Conservation (phyloP, 83 land plant species). For the Picea abies region DNA sequence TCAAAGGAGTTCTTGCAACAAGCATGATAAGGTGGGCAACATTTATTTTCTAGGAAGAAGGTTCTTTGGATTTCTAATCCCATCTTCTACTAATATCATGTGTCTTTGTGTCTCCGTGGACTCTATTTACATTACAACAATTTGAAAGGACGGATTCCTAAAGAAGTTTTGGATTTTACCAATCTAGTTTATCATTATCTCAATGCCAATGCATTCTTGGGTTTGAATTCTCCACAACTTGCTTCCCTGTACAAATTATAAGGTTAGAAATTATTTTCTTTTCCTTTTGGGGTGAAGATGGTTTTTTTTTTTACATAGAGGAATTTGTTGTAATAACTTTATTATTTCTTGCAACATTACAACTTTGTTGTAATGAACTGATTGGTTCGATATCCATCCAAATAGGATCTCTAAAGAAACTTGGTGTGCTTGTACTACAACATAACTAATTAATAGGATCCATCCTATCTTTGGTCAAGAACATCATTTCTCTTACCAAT, state of each 20-base stretch:
- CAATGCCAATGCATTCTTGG: slow-evolving; percentile 25
- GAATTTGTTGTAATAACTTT: too few relatives aligned
- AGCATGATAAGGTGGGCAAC: slow-evolving; percentile 36
- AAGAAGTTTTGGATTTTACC: slow-evolving; percentile 4
- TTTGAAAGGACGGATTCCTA: slow-evolving; percentile 22
- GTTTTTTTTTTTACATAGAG: not conserved
- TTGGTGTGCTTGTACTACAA: slow-evolving; percentile 19
- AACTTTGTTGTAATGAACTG: slow-evolving; percentile 38
- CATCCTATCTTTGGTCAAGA: slow-evolving; percentile 29
- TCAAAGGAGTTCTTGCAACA: slow-evolving; percentile 41
- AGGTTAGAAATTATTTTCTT: slow-evolving; percentile 8
- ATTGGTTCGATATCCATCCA: slow-evolving; percentile 24
- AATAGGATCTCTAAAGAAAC: slow-evolving; percentile 20
- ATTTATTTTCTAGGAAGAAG: slow-evolving; percentile 36
- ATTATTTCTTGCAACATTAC: slow-evolving; percentile 32
- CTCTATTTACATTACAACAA: slow-evolving; percentile 39
- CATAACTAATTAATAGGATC: slow-evolving; percentile 19
- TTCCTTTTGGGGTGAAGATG: too few relatives aligned
- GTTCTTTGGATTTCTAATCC: slow-evolving; percentile 33
- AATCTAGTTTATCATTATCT: slow-evolving; percentile 28
- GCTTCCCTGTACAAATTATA: slow-evolving; percentile 19
- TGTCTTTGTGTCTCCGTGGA: slow-evolving; percentile 26
- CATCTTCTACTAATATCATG: slow-evolving; percentile 26
- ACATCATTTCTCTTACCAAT: slow-evolving; percentile 14
- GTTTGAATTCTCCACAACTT: slow-evolving; percentile 30